phyloP scores from a whole-genome alignment of 805 yeast species.

The Metschnikowia koreensis region DNA sequence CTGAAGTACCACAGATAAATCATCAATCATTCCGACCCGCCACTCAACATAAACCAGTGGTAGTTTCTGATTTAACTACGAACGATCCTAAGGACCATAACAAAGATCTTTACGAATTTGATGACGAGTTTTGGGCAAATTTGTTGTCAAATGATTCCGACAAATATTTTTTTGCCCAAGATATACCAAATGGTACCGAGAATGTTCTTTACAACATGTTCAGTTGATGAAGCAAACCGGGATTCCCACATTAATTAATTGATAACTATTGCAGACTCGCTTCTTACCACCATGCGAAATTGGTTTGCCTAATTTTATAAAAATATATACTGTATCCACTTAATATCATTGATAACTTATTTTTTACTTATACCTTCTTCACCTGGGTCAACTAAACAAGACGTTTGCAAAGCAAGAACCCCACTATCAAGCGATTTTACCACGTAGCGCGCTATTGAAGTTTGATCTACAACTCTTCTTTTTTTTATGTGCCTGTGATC shows the following conservation, averaged over 20 bases:
- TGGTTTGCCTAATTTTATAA: too few relatives aligned
- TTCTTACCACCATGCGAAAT: too few relatives aligned
- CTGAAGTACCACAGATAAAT: neutral
- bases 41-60: neutral
- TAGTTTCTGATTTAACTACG: neutral
- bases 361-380: too few relatives aligned
- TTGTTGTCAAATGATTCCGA: constrained; percentile 38
- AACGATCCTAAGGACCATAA: neutral
- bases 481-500: neutral
- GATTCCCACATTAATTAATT: neutral
- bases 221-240: neutral
- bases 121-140: constrained; percentile 75
- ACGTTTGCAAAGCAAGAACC: too few relatives aligned
- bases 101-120: constrained; percentile 37
- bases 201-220: constrained; percentile 15
- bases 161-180: constrained; percentile 33
- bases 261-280: neutral
- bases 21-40: neutral
- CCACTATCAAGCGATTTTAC: too few relatives aligned
- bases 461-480: neutral
- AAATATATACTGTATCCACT: too few relatives aligned
- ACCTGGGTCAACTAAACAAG: too few relatives aligned
- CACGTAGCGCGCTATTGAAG: too few relatives aligned
- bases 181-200: constrained; percentile 12
- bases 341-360: too few relatives aligned